Evolutionary conservation across 23 red algal genomes (phyloP), one percentile per base, ranked within the genome.

Genomic region (Agarophyton chilense): DNA sequence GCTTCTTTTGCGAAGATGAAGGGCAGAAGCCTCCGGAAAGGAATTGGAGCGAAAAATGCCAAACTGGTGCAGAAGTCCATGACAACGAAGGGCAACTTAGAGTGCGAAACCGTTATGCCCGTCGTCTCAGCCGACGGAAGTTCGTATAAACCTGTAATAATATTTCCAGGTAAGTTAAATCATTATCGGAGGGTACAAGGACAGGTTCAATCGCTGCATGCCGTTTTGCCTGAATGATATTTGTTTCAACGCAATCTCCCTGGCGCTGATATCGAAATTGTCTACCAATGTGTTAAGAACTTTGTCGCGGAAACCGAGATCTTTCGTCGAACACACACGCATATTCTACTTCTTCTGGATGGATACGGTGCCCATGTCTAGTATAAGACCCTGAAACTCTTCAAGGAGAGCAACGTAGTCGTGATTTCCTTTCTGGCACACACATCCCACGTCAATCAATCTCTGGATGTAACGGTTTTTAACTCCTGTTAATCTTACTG

Each of bases 401-500:
- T n/a, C n/a, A n/a, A 32, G 54, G 36, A 72, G 3, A 88, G 47
- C 2, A 47, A 21, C 54, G 64, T 88, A 2, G 22, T 54, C 35
- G 42, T 89, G 14, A 78, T 63, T 33, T 70, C 34, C 11, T 51
- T 78, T 60, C 68, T 44, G 4, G 83, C 33, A 18, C 83, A 88
- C 52, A 88, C 65, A 16, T 88, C 44, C 19, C 83, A 88, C 47
- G 40, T 88, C 1, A 29, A 21, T 10, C 64, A 77, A 38, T 42
- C 83, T 25, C 65, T 88, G 17, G 18, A 88, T 53, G 29, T 88
- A 18, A 29, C 44, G 26, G 83, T 88, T 55, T 88, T 88, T 53
- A 19, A 33, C 13, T 35, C 24, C 17, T 82, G n/a, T 50, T 61
- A 82, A 41, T 34, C 49, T 10, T 10, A 61, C 17, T 58, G 58